Evolutionary conservation across 257 asterid species (phyloP), one percentile per base, ranked within the genome.

Genomic region (Vinca minor): DNA sequence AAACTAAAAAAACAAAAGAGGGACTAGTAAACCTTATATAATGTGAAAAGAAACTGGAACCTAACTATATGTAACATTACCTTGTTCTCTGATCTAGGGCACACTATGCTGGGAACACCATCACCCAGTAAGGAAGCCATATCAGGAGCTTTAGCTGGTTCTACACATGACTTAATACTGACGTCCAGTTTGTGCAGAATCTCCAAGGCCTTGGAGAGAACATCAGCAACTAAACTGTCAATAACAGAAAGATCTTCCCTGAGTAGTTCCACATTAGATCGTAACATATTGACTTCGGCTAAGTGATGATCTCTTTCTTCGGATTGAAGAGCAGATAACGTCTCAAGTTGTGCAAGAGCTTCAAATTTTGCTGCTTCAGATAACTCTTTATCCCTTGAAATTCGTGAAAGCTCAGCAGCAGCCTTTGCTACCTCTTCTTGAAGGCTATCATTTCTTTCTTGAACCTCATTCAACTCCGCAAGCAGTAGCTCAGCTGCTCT

Each of bases 381-480:
- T 65, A 73, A 62, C 53, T 79, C 87, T 71, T 64, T 88, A 76
- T 80, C 89, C 80, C 76, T 78, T 72, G 87, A 85, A 76, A 87
- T 75, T 74, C 71, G 78, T 52, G 88, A 82, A 63, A 87, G 85
- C 73, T 85, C 84, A 67, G 69, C 62, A 39, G 65, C 68, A 76
- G 79, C 79, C 59, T 81, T 82, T 49, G 75, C 80, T 61, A 93
- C 81, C 75, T 93, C 98, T 71, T 89, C 98, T 74, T 93, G 97
- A 73, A 89, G 95, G 62, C 72, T 69, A 64, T 93, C 97, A 55
- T 85, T 89, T 78, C 98, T 87, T 77, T 87, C 98, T 75, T 93
- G 95, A 77, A 93, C 98, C 78, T 93, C 98, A 76, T 93, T 89
- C 72, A 93, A 71, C 84, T 93, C 98, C 17, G 95, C 96, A 69